These are phyloP conservation scores for Cladosporium cucumerinum DNA, from an alignment of 2,329 filamentous ascomycete genomes.

Conservation along the genomic window DNA sequence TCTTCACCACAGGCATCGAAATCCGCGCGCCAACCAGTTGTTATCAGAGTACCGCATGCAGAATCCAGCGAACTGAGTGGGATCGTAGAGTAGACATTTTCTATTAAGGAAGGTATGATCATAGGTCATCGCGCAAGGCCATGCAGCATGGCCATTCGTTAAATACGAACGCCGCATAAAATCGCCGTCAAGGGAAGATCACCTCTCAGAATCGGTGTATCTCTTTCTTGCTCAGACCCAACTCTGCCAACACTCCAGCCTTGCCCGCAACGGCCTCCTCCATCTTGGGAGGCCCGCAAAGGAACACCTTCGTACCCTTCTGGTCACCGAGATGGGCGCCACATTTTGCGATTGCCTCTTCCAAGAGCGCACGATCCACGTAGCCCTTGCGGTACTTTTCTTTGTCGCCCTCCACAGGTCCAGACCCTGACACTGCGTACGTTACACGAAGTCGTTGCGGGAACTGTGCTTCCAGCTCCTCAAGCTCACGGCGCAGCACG, in stretches of 20 bases:
- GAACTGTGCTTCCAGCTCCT: constrained; percentile 47
- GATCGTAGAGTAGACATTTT: not conserved
- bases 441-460: constrained; percentile 56
- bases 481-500: constrained; percentile 55
- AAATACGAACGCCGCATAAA: not conserved
- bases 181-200: not conserved
- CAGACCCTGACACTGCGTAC: constrained; percentile 56
- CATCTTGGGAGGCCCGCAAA: constrained; percentile 68
- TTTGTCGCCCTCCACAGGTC: constrained; percentile 28
- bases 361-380: constrained; percentile 56
- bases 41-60: too few relatives aligned
- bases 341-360: constrained; percentile 46
- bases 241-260: constrained; percentile 53
- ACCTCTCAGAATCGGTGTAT: constrained; percentile 55
- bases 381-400: constrained; percentile 52
- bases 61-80: not conserved
- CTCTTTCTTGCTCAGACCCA: constrained; percentile 58
- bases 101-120: not conserved
- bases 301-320: constrained; percentile 58
- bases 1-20: too few relatives aligned
- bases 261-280: constrained; percentile 55
- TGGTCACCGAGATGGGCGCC: constrained; percentile 30
- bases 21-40: too few relatives aligned
- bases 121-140: not conserved
- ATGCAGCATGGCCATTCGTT: not conserved